Conservation (phyloP, 768 basidiomycete genomes). For the Lenzites betulinus region DNA sequence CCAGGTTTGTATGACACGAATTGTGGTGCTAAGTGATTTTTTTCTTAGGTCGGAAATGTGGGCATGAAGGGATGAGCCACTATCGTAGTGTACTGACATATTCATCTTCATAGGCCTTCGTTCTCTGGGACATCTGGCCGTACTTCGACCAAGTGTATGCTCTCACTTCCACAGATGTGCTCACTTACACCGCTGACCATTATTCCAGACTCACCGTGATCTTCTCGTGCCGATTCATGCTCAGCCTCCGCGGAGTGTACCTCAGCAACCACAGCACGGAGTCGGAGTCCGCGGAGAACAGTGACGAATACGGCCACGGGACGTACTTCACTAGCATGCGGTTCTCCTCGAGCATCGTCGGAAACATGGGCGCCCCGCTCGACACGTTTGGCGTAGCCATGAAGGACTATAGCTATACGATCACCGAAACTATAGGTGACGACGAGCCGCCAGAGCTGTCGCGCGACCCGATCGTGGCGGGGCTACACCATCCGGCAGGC, state of each 20-base stretch:
- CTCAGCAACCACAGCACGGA: neutral
- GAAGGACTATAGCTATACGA: neutral
- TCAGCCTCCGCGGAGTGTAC: conserved; percentile 21
- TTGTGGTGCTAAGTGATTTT: neutral
- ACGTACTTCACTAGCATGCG: neutral
- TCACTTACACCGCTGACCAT: neutral
- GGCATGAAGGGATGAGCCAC: too few relatives aligned
- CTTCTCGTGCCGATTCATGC: conserved; percentile 21
- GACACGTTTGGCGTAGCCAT: neutral
- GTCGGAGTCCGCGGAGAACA: neutral
- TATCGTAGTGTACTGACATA: too few relatives aligned
- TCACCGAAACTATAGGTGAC: neutral
- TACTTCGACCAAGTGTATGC: conserved; percentile 22
- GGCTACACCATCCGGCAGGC: neutral
- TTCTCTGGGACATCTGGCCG: conserved; percentile 18
- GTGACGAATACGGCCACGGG: neutral
- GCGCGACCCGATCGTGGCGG: conserved; percentile 6
- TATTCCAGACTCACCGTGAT: conserved; percentile 15
- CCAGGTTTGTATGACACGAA: too few relatives aligned
- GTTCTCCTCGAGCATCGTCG: conserved; percentile 10
- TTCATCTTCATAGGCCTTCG: conserved; percentile 12
- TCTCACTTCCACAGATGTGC: neutral
- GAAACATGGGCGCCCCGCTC: conserved; percentile 22
- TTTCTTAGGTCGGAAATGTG: conserved; percentile 6
- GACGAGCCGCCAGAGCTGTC: conserved; percentile 9